Base-by-base conservation (phyloP, 2,329 filamentous ascomycete genomes). In the Aspergillus sojae region DNA sequence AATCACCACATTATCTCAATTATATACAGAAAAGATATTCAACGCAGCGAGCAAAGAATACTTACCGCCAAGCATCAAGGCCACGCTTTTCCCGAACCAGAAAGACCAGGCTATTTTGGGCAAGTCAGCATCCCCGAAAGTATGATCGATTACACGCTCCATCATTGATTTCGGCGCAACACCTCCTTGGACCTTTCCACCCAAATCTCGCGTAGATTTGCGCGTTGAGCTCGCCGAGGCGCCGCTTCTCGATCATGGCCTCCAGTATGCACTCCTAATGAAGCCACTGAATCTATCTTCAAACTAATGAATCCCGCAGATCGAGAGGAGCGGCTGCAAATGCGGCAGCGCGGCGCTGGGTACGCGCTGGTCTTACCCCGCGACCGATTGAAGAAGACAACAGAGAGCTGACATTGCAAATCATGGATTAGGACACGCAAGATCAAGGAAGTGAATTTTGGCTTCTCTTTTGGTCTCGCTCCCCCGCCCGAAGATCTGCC, bases 331-430 rank as follows among this genome's bases (percentile, higher is more conserved):
- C 82, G 83, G 71, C 80, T 80, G 71, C 82, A 82, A 72, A 84
- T 85, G 82, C 84, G 84, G 75, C 81, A 85, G 75, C 84, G 84
- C 71, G 84, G 84, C 74, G 84, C 84, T 72, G 84, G 80, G 83
- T 86, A 82, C 72, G 82, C 75, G 71, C 68, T 62, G 53, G 63
- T 50, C 56, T 21, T 68, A 70, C 69, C 71, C 69, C 68, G 69
- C 71, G 68, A 69, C 26, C 30, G 16, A 62, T 28, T 57, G 61
- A 32, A 23, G 21, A 32, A 43, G 34, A n/a, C 16, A 41, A 68
- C 59, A 39, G 57, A 70, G 64, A 69, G 70, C 69, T 79, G 65
- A 66, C 26, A 50, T 41, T 41, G 45, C 62, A 55, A 66, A 64
- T 34, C 26, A 57, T 64, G n/a, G 57, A 59, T 58, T 68, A 85